Evolutionary conservation across 805 yeast genomes (phyloP).

Genomic region (Teunomyces funiuensis): DNA sequence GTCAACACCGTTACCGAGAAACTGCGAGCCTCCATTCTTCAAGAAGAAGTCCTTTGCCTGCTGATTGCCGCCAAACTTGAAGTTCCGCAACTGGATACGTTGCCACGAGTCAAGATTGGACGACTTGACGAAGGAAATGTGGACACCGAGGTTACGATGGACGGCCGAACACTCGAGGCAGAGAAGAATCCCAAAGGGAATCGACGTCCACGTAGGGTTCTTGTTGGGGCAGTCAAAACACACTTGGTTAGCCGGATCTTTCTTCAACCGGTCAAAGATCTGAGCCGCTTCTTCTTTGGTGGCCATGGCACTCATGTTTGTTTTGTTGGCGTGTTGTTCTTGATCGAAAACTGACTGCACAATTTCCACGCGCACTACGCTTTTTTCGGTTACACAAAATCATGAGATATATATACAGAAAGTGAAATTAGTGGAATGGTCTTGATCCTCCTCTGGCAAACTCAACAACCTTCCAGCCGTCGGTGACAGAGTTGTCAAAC

Average conservation of each 20-base stretch:
- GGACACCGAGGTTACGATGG: conserved; percentile 95
- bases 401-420: not conserved
- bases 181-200: conserved; percentile 89
- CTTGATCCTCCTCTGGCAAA: conserved; percentile 92
- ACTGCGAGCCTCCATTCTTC: conserved; percentile 83
- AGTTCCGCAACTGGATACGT: conserved; percentile 81
- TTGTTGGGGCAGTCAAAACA: conserved; percentile 95
- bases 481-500: conserved; percentile 84
- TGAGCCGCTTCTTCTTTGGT: conserved; percentile 66
- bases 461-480: conserved; percentile 96
- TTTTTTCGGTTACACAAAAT: not conserved
- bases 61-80: conserved; percentile 92
- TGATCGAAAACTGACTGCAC: conserved; percentile 2
- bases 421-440: conserved; percentile 51
- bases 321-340: conserved; percentile 5
- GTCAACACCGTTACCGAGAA: conserved; percentile 50
- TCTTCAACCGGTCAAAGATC: conserved; percentile 61
- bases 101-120: conserved; percentile 94
- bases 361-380: not conserved
- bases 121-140: conserved; percentile 91
- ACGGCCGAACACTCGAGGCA: conserved; percentile 95
- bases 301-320: conserved; percentile 40
- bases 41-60: conserved; percentile 78
- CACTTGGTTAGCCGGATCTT: conserved; percentile 70
- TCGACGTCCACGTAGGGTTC: conserved; percentile 98